Evolutionary conservation across 2,329 filamentous ascomycete genomes (phyloP).

Genomic region (Fusarium ramigenum): DNA sequence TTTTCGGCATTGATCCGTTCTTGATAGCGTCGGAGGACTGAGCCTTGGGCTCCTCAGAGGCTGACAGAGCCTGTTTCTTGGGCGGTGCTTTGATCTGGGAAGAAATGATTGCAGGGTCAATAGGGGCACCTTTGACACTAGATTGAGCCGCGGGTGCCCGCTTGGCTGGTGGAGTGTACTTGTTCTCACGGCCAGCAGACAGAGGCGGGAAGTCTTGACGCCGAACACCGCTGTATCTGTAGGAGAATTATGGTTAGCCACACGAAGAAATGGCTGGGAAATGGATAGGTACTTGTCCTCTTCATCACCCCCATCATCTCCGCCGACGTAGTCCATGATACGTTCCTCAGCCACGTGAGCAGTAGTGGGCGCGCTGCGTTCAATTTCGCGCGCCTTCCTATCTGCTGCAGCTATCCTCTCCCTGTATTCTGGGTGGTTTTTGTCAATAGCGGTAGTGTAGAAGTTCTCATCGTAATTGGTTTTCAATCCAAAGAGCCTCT

Average conservation of each 20-base stretch:
- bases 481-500: conserved; percentile 84
- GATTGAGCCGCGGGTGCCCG: conserved; percentile 80
- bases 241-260: conserved; percentile 30
- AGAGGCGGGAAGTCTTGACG: conserved; percentile 79
- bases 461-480: conserved; percentile 94
- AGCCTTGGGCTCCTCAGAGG: conserved; percentile 40
- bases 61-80: conserved; percentile 48
- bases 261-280: neutral
- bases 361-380: conserved; percentile 76
- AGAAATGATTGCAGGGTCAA: conserved; percentile 91
- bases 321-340: conserved; percentile 73
- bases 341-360: conserved; percentile 91
- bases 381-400: conserved; percentile 88
- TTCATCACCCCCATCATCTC: conserved; percentile 74
- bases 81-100: conserved; percentile 71
- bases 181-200: conserved; percentile 62
- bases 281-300: conserved; percentile 79
- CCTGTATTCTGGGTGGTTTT: conserved; percentile 81
- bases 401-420: conserved; percentile 82
- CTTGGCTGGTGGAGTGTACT: conserved; percentile 91
- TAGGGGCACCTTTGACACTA: conserved; percentile 78
- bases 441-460: conserved; percentile 93
- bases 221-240: conserved; percentile 89
- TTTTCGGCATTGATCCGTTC: conserved; percentile 45
- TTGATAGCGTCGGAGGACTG: conserved; percentile 42